Evolutionary conservation across 164 flowering plant genomes (phyloP), one percentile per base, ranked within the genome.

Genomic region (Euptelea pleiosperma): DNA sequence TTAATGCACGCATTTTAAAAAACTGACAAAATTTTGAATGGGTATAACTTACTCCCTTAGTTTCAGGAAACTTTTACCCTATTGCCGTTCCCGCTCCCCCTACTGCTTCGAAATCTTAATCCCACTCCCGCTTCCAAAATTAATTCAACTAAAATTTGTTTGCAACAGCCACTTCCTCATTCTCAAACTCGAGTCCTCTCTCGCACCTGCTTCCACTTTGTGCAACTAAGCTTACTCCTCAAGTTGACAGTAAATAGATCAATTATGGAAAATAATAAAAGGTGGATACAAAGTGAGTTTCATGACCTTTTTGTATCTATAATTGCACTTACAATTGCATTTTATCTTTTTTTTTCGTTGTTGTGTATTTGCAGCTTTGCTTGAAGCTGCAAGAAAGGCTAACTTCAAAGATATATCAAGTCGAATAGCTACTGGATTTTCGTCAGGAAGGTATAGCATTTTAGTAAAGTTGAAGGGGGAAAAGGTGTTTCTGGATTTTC

Each of bases 301-400:
- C 10, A 31, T 19, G 24, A 10, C 10, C n/a, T 4, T 61, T 52
- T 42, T 41, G n/a, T 30, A 24, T 43, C 31, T 12, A 15, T 31
- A 43, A 22, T 9, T 31, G 50, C 16, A 35, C 40, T 28, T 36
- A 15, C 22, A n/a, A 14, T 16, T 44, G 39, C 9, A 22, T 18
- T 21, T 40, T 56, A 21, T 52, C 14, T 35, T 8, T 14, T 50
- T 5, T 55, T 51, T 57, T 52, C n/a, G n/a, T n/a, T n/a, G n/a
- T n/a, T n/a, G 29, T 29, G n/a, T 33, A 1, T 36, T 63, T 63
- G 67, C 83, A 92, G 99, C 99, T 63, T 64, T 93, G 76, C 95
- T 93, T 36, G 97, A 93, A 78, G 81, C 87, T 49, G 83, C 96
- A 48, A 90, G 85, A 71, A 87, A 85, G 76, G 82, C 83, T 8